Base-by-base conservation (phyloP, 768 basidiomycete genomes). In the Mycena filopes region DNA sequence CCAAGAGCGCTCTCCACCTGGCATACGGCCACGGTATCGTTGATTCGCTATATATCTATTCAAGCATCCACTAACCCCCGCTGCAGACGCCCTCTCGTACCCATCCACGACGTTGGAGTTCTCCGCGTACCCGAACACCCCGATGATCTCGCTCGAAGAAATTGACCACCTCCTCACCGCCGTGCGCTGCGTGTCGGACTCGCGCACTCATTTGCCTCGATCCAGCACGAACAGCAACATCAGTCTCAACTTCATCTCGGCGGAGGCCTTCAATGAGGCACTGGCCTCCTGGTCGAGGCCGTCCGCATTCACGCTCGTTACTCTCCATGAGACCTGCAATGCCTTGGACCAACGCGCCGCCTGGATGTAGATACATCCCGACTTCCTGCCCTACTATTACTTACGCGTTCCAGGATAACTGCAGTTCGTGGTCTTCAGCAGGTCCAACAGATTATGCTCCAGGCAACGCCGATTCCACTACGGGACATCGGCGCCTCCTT, bases 311-410 rank as follows among this genome's bases (percentile, higher is more conserved):
- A 58, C 31, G 0, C 48, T 64, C 5, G 49, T 65, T 33, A 59
- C 63, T 10, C 31, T 51, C 6, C 63, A 65, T 33, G 36, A 23
- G 0, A 54, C 41, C 1, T 65, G 63, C 20, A 65, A 65, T 23
- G 16, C 21, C 3, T 4, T 6, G 1, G 56, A 47, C 43, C 50
- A 36, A 4, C 63, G 63, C 8, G 63, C 56, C 13, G 63, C 56
- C 10, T 65, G 63, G 63, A 13, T 29, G 63, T 59, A 23, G 38
- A 55, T 36, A n/a, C 20, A n/a, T 28, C 13, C 2, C 16, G 5
- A 11, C 1, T 54, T 25, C 10, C 31, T 25, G n/a, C 21, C 1
- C 26, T 40, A 23, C n/a, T n/a, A 38, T 41, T 31, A 41, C 23
- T 13, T 20, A n/a, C n/a, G n/a, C 18, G 16, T 16, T 25, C 10